Conservation (phyloP, 116 monocot species). For the Zostera marina region DNA sequence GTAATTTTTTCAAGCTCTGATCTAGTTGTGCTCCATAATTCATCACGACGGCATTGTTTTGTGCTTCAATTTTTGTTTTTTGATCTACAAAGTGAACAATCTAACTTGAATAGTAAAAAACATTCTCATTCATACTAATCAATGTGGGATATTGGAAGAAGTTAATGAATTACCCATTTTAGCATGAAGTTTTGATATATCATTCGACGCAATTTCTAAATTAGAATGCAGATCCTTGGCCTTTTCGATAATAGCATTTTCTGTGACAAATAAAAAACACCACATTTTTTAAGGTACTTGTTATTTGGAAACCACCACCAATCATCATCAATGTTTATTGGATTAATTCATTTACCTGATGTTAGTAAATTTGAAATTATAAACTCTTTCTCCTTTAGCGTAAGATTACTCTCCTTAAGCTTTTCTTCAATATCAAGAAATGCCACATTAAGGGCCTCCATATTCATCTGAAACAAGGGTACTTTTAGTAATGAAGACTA, state of each 20-base stretch:
- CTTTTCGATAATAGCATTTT: constrained; percentile 14
- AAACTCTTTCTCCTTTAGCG: constrained; percentile 55
- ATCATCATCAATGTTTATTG: background rate
- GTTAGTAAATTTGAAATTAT: constrained; percentile 46
- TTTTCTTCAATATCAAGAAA: constrained; percentile 35
- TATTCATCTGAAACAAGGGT: constrained; percentile 19
- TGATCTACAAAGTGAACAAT: constrained; percentile 21
- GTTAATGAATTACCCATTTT: constrained; percentile 11
- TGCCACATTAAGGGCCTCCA: constrained; percentile 27
- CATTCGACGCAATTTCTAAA: constrained; percentile 26
- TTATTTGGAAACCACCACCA: background rate
- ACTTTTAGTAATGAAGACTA: background rate
- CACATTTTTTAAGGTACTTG: constrained; percentile 9
- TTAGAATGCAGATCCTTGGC: constrained; percentile 31
- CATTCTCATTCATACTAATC: background rate
- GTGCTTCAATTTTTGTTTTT: constrained; percentile 27
- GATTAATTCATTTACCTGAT: constrained; percentile 23
- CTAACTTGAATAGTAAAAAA: background rate
- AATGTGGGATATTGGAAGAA: background rate
- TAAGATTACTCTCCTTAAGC: constrained; percentile 13
- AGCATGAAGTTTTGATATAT: constrained; percentile 9
- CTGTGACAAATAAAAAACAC: constrained; percentile 8
- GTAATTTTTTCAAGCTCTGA: constrained; percentile 32
- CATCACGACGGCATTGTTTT: constrained; percentile 33
- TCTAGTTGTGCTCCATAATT: constrained; percentile 39